Evolutionary conservation across 1,284 basidiomycete species (phyloP).

Genomic region (Farysia itapuensis): DNA sequence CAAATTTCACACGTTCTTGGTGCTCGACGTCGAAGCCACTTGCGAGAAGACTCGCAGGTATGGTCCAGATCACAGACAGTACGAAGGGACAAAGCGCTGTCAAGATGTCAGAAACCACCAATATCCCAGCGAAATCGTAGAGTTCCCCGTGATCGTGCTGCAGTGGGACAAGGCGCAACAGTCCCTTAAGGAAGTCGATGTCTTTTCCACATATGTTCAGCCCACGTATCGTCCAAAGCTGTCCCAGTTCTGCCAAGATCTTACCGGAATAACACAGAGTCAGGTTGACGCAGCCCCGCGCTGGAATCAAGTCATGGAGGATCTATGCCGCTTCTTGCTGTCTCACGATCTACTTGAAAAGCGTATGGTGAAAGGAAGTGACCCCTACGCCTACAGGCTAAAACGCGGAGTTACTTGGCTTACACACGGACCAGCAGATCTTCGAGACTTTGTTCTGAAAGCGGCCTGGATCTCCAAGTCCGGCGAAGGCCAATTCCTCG

Average conservation of each 20-base stretch:
- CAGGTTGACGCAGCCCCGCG: slow-evolving; percentile 77
- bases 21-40: slow-evolving; percentile 85
- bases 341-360: slow-evolving; percentile 61
- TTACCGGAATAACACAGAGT: slow-evolving; percentile 92
- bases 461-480: slow-evolving; percentile 73
- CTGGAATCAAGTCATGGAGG: slow-evolving; percentile 71
- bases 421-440: slow-evolving; percentile 66
- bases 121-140: slow-evolving; percentile 82
- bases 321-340: slow-evolving; percentile 70
- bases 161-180: slow-evolving; percentile 66
- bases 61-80: neutral
- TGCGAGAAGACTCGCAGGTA: slow-evolving; percentile 63
- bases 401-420: slow-evolving; percentile 61
- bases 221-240: slow-evolving; percentile 83
- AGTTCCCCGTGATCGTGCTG: slow-evolving; percentile 83
- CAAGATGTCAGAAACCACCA: slow-evolving; percentile 61
- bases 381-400: slow-evolving; percentile 11
- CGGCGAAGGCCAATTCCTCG: slow-evolving; percentile 1
- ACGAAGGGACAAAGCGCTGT: neutral
- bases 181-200: slow-evolving; percentile 69
- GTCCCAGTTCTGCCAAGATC: slow-evolving; percentile 76
- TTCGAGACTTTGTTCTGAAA: slow-evolving; percentile 74
- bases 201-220: slow-evolving; percentile 83
- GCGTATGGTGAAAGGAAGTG: slow-evolving; percentile 7
- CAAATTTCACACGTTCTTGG: slow-evolving; percentile 61